Conservation (phyloP, 208 protist species). For the Leishmania major region DNA sequence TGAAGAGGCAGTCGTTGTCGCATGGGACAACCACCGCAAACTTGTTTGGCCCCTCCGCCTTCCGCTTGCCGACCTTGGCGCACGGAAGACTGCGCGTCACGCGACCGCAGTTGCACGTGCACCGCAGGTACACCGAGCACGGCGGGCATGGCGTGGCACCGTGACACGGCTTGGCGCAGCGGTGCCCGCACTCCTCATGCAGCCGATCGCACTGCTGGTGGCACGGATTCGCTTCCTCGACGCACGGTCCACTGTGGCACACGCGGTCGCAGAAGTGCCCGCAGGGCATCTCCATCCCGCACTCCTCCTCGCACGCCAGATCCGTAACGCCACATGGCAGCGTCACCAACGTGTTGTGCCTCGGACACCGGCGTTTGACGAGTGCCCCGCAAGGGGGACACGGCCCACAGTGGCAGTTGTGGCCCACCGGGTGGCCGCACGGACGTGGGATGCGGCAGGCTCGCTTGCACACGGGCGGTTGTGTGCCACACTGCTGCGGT, state of each 20-base stretch:
- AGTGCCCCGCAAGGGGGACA: slow-evolving; percentile 63
- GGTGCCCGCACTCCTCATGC: slow-evolving; percentile 59
- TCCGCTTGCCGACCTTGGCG: slow-evolving; percentile 32
- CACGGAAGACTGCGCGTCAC: slow-evolving; percentile 42
- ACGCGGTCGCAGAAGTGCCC: slow-evolving; percentile 58
- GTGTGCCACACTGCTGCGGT: slow-evolving; percentile 74
- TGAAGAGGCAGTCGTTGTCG: slow-evolving; percentile 42
- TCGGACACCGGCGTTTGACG: slow-evolving; percentile 47
- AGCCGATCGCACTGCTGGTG: slow-evolving; percentile 39
- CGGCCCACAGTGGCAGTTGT: slow-evolving; percentile 80
- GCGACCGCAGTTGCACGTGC: slow-evolving; percentile 62
- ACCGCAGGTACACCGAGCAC: slow-evolving; percentile 41
- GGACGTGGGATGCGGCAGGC: slow-evolving; percentile 38
- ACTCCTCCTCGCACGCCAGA: slow-evolving; percentile 49
- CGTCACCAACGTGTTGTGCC: slow-evolving; percentile 43
- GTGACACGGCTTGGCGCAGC: slow-evolving; percentile 63
- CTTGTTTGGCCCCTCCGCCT: slow-evolving; percentile 32
- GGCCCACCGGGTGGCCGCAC: slow-evolving; percentile 52
- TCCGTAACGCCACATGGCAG: slow-evolving; percentile 33
- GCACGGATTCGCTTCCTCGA: slow-evolving; percentile 40
- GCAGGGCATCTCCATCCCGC: slow-evolving; percentile 53
- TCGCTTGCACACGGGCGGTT: slow-evolving; percentile 55
- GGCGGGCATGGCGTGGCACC: slow-evolving; percentile 37
- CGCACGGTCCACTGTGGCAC: slow-evolving; percentile 70
- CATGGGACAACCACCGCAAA: slow-evolving; percentile 27